Evolutionary conservation across 768 basidiomycete genomes (phyloP), one percentile per base, ranked within the genome.

Genomic region (Tylopilus sp.): DNA sequence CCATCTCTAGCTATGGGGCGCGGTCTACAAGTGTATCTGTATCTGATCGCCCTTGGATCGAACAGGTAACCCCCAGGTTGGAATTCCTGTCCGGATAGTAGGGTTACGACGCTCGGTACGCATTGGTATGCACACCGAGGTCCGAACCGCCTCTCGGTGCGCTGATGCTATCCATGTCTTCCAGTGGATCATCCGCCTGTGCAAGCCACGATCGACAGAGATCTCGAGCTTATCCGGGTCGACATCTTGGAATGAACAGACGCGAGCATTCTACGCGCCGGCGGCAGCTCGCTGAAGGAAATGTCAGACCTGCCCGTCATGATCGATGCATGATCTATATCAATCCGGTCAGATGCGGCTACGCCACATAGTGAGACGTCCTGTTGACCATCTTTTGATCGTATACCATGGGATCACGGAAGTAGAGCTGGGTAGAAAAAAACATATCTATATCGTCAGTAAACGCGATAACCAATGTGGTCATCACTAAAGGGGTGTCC

Each of bases 401-500:
- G 25, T 10, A n/a, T 10, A 9, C 17, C 12, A n/a, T 25, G 26
- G 29, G 10, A 22, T 36, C 42, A 36, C 33, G 38, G 13, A 6
- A 12, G 22, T 16, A 12, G 4, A 11, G 38, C 21, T 28, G 48
- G n/a, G n/a, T n/a, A n/a, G n/a, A n/a, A n/a, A n/a, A n/a, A n/a
- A n/a, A n/a, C n/a, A n/a, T n/a, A n/a, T n/a, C n/a, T n/a, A n/a
- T n/a, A n/a, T n/a, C n/a, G n/a, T n/a, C n/a, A n/a, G n/a, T 21
- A 14, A 34, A 33, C n/a, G 1, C 25, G 44, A 46, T 47, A 28
- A 34, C 37, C 31, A 7, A 21, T 28, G 6, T 22, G 16, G 19
- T 19, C 37, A 25, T 21, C 24, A 14, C 42, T 24, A 17, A 38
- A 22, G 12, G 52, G 52, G 52, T 53, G 46, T 53, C 52, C 46